phyloP scores from a whole-genome alignment of 2,329 filamentous ascomycete species.

The Penicillium sclerotigenum region DNA sequence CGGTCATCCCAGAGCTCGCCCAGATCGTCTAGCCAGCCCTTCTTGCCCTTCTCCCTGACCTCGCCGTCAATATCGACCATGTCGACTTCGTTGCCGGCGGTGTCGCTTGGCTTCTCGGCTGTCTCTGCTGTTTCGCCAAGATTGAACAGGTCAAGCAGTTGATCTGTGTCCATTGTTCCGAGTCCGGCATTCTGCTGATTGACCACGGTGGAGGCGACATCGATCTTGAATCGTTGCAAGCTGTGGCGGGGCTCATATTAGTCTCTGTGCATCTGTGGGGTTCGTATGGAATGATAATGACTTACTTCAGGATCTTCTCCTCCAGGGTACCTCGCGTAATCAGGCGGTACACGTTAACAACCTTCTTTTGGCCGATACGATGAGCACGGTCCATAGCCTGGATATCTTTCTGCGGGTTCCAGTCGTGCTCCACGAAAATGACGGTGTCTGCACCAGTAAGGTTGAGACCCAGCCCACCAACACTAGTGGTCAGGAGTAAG shows the following conservation, averaged over 20 bases:
- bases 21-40: conserved; percentile 90
- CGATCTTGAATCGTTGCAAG: conserved; percentile 98
- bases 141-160: conserved; percentile 95
- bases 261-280: conserved; percentile 1
- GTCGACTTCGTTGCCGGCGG: conserved; percentile 58
- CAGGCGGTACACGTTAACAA: conserved; percentile 96
- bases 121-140: conserved; percentile 66
- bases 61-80: conserved; percentile 94
- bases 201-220: conserved; percentile 95
- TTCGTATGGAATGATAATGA: conserved; percentile 22
- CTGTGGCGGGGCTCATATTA: conserved; percentile 45
- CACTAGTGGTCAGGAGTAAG: conserved; percentile 86
- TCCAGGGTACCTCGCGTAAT: conserved; percentile 94
- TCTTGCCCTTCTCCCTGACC: conserved; percentile 90
- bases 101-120: conserved; percentile 59
- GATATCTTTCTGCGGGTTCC: conserved; percentile 98
- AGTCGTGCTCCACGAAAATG: conserved; percentile 99
- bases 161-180: conserved; percentile 95
- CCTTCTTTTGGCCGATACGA: conserved; percentile 98
- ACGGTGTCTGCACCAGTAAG: conserved; percentile 96
- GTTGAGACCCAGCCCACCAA: conserved; percentile 91
- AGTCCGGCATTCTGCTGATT: conserved; percentile 98
- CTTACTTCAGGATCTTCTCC: conserved; percentile 88
- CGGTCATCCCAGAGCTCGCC: conserved; percentile 96
- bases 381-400: conserved; percentile 99